A percentile compares a stretch with the other conserved stretches of the same genome.
Conservation (phyloP, 2,329 filamentous ascomycete genomes). For the Ophiostoma sp. region DNA sequence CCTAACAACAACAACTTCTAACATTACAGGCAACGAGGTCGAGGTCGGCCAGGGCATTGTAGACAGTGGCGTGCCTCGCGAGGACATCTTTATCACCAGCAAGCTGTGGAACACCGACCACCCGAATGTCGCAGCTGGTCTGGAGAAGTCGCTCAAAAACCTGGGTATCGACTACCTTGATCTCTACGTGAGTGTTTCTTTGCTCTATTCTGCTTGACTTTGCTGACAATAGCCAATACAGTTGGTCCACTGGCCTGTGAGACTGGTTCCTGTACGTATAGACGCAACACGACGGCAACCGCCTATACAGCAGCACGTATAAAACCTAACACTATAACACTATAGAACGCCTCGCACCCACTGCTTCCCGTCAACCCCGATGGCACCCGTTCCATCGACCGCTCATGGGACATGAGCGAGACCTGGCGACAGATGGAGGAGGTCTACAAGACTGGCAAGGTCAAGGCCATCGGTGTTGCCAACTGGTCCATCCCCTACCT, state of each 20-base stretch:
- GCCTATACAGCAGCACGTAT: background rate
- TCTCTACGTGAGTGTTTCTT: conserved; percentile 42
- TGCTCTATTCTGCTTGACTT: background rate
- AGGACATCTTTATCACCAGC: conserved; percentile 50
- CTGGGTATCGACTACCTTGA: conserved; percentile 44
- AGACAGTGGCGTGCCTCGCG: conserved; percentile 41
- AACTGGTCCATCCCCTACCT: conserved; percentile 53
- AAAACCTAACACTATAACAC: conserved; percentile 30
- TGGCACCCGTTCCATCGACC: conserved; percentile 18
- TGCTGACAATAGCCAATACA: background rate
- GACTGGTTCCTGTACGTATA: background rate
- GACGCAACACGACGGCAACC: background rate
- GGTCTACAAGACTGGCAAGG: conserved; percentile 49
- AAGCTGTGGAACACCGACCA: conserved; percentile 60
- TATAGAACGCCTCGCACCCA: conserved; percentile 17
- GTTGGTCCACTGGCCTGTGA: background rate
- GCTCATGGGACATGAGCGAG: conserved; percentile 17
- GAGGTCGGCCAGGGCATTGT: conserved; percentile 42
- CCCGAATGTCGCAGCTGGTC: conserved; percentile 42
- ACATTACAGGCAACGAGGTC: conserved; percentile 23
- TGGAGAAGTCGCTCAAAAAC: conserved; percentile 40
- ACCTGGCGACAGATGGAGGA: conserved; percentile 60
- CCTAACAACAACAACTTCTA: background rate
- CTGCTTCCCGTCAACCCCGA: conserved; percentile 21
- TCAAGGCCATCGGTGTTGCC: conserved; percentile 52